Conservation (phyloP, 768 basidiomycete genomes). For the Naematelia encephala region DNA sequence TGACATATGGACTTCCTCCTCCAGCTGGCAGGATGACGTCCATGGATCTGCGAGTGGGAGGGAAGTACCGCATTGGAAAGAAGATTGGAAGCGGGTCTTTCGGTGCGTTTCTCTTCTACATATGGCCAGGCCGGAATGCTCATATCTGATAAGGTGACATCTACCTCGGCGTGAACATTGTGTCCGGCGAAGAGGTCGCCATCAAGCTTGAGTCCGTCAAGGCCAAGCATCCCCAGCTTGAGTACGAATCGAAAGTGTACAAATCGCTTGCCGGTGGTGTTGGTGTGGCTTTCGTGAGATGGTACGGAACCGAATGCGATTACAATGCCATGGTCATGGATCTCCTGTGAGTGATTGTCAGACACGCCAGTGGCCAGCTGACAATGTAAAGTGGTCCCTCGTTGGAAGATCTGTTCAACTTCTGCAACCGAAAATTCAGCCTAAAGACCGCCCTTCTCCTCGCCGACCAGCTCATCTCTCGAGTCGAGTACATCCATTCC, state of each 20-base stretch:
- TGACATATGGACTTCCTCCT: not conserved
- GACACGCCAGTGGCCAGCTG: not conserved
- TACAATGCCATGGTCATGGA: slow-evolving; percentile 99
- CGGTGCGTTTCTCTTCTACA: slow-evolving; percentile 58
- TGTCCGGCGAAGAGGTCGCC: slow-evolving; percentile 98
- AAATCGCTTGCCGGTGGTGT: slow-evolving; percentile 83
- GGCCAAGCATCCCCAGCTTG: slow-evolving; percentile 98
- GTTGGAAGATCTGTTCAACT: slow-evolving; percentile 55
- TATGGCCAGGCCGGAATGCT: slow-evolving; percentile 3
- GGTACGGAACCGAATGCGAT: slow-evolving; percentile 91
- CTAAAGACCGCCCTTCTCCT: slow-evolving; percentile 91
- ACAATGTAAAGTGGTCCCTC: slow-evolving; percentile 44
- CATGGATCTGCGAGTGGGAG: slow-evolving; percentile 48
- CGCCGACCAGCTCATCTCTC: slow-evolving; percentile 94
- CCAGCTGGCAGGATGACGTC: slow-evolving; percentile 34
- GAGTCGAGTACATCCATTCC: slow-evolving; percentile 94
- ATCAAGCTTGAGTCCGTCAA: slow-evolving; percentile 99
- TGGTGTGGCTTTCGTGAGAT: slow-evolving; percentile 87
- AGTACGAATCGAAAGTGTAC: slow-evolving; percentile 88
- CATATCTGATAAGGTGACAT: slow-evolving; percentile 76
- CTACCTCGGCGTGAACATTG: slow-evolving; percentile 99
- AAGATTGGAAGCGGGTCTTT: slow-evolving; percentile 99
- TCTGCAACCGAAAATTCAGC: slow-evolving; percentile 77
- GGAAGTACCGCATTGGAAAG: slow-evolving; percentile 91
- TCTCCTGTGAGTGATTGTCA: slow-evolving; percentile 58